These are phyloP conservation scores for Gliomastix tumulicola DNA, from an alignment of 2,329 filamentous ascomycete genomes.

Conservation along the genomic window DNA sequence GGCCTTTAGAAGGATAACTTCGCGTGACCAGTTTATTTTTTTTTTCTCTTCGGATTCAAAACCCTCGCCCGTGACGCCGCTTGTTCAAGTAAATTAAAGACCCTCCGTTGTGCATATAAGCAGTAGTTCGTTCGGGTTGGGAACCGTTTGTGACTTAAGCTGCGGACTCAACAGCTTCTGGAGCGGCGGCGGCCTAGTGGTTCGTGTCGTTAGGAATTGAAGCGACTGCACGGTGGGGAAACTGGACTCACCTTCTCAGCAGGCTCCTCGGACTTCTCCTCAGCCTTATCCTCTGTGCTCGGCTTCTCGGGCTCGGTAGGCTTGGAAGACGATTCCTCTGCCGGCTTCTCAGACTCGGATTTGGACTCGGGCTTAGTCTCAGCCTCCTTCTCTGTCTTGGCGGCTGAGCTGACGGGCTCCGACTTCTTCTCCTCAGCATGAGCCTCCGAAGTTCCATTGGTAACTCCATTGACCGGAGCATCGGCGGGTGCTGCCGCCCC, in stretches of 20 bases:
- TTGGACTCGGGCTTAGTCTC: slow-evolving; percentile 26
- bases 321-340: slow-evolving; percentile 13
- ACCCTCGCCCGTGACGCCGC: too few relatives aligned
- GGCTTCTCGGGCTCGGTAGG: background rate
- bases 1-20: too few relatives aligned
- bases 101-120: too few relatives aligned
- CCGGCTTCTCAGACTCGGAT: slow-evolving; percentile 15
- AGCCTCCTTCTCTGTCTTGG: slow-evolving; percentile 21
- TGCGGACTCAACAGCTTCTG: background rate
- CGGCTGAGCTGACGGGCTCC: slow-evolving; percentile 31
- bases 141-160: too few relatives aligned
- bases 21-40: too few relatives aligned
- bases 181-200: too few relatives aligned
- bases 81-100: too few relatives aligned
- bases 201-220: too few relatives aligned
- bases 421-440: slow-evolving; percentile 32
- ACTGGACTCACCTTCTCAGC: background rate
- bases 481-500: slow-evolving; percentile 36
- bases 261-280: slow-evolving; percentile 4
- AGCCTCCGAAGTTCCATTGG: slow-evolving; percentile 34
- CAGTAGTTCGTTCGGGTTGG: too few relatives aligned
- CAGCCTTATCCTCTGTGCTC: slow-evolving; percentile 6
- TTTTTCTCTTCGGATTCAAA: too few relatives aligned
- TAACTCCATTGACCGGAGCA: slow-evolving; percentile 35
- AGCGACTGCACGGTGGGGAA: too few relatives aligned